A percentile compares a stretch with the other conserved stretches of the same genome.
phyloP scores from a whole-genome alignment of 2,329 filamentous ascomycete genomes.

The Paecilomyces sp. region DNA sequence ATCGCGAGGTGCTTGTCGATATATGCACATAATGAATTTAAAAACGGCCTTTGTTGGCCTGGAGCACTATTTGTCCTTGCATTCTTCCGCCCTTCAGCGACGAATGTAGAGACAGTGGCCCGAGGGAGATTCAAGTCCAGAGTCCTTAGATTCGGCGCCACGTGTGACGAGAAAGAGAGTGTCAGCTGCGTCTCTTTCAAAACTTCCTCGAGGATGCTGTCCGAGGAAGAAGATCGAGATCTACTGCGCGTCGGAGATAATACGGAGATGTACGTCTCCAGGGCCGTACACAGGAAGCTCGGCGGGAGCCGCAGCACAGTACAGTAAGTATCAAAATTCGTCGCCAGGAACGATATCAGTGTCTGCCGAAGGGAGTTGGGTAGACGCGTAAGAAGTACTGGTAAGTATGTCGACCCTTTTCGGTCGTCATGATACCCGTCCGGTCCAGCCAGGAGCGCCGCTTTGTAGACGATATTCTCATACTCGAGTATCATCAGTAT shows the following conservation, averaged over 20 bases:
- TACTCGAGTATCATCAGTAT: slow-evolving; percentile 45
- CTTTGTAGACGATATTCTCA: slow-evolving; percentile 43
- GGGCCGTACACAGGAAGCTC: slow-evolving; percentile 35
- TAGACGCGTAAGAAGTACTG: slow-evolving; percentile 45
- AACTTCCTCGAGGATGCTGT: slow-evolving; percentile 18
- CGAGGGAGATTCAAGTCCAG: slow-evolving; percentile 29
- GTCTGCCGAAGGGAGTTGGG: slow-evolving; percentile 43
- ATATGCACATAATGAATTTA: slow-evolving; percentile 25
- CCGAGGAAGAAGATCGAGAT: slow-evolving; percentile 1
- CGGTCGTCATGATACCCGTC: slow-evolving; percentile 9
- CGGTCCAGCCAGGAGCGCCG: slow-evolving; percentile 40
- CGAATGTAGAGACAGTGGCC: slow-evolving; percentile 14
- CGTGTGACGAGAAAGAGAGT: slow-evolving; percentile 26
- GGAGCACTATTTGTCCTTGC: slow-evolving; percentile 5
- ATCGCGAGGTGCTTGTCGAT: slow-evolving; percentile 32
- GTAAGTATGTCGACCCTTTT: slow-evolving; percentile 40
- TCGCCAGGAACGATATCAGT: slow-evolving; percentile 42
- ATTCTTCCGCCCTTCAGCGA: slow-evolving; percentile 13
- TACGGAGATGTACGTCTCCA: slow-evolving; percentile 32
- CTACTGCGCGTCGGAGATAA: slow-evolving; percentile 3
- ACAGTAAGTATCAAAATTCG: slow-evolving; percentile 45
- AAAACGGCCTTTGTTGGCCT: slow-evolving; percentile 11
- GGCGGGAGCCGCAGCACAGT: slow-evolving; percentile 38
- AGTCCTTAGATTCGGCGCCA: slow-evolving; percentile 26
- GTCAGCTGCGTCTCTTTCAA: slow-evolving; percentile 34